These are phyloP conservation scores for Acacia pycnantha DNA, from an alignment of 331 rosid genomes.

Conservation along the genomic window DNA sequence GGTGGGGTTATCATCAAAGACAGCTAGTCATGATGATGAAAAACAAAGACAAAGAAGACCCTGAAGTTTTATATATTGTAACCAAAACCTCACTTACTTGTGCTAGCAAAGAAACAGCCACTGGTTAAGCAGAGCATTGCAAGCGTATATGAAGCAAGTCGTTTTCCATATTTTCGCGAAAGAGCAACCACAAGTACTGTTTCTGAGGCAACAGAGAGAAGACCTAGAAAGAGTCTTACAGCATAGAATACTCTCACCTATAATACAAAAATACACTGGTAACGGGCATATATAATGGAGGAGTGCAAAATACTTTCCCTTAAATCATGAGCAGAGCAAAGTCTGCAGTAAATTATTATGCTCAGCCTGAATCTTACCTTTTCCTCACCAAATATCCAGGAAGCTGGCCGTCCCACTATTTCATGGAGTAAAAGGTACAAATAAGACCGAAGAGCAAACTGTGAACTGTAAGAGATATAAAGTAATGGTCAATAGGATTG, in stretches of 20 bases:
- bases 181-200: conserved; percentile 88
- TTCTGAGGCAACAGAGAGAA: conserved; percentile 75
- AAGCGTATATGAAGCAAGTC: conserved; percentile 82
- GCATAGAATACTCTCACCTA: conserved; percentile 94
- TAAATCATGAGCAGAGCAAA: background rate
- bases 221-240: conserved; percentile 81
- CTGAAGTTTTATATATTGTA: background rate
- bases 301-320: background rate
- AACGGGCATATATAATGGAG: conserved; percentile 9
- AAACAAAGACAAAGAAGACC: background rate
- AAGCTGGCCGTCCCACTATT: conserved; percentile 84
- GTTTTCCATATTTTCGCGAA: conserved; percentile 88
- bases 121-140: conserved; percentile 97
- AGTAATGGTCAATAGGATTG: conserved; percentile 8
- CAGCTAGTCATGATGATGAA: background rate
- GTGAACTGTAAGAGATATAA: conserved; percentile 68
- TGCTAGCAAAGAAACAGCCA: conserved; percentile 97
- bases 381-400: conserved; percentile 76
- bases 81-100: conserved; percentile 59
- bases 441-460: conserved; percentile 96
- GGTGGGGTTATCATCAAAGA: background rate
- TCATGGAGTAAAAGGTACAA: conserved; percentile 85
- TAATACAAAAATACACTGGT: conserved; percentile 27
- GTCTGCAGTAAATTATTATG: background rate
- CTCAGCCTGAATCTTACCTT: conserved; percentile 50